Conservation (phyloP, 805 yeast genomes). For the Grigorovia transvaalensis region DNA sequence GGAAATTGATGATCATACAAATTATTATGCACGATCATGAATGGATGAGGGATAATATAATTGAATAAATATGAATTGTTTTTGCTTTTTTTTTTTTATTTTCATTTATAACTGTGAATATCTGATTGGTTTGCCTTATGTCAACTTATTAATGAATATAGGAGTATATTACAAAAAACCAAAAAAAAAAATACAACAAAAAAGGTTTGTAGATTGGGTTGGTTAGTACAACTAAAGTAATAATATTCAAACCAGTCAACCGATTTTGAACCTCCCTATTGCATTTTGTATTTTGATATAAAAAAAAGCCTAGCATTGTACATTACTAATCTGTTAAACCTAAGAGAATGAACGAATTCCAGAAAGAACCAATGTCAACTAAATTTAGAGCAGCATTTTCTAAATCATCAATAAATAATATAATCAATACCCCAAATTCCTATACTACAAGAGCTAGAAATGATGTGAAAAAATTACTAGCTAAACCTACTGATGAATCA, state of each 20-base stretch:
- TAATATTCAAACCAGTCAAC: neutral
- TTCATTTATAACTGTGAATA: neutral
- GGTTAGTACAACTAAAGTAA: neutral
- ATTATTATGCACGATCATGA: neutral
- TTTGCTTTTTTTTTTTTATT: too few relatives aligned
- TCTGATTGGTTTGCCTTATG: neutral
- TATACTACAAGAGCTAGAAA: conserved; percentile 25
- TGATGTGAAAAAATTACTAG: conserved; percentile 20
- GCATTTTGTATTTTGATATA: neutral
- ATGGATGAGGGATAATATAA: neutral
- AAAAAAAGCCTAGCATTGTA: neutral
- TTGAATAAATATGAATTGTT: too few relatives aligned
- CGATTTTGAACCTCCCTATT: neutral
- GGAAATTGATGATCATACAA: neutral
- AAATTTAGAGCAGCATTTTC: neutral
- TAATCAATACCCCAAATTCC: conserved; percentile 26
- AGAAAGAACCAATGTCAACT: neutral
- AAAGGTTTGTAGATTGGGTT: neutral
- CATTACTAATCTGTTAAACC: too few relatives aligned
- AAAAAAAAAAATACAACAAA: neutral
- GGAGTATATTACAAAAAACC: neutral
- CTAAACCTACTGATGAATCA: conserved; percentile 1
- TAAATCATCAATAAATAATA: conserved; percentile 4
- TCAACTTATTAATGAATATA: too few relatives aligned
- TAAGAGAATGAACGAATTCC: neutral